These are phyloP conservation scores for Atractiella rhizophila DNA, from an alignment of 768 basidiomycete genomes.

Conservation along the genomic window DNA sequence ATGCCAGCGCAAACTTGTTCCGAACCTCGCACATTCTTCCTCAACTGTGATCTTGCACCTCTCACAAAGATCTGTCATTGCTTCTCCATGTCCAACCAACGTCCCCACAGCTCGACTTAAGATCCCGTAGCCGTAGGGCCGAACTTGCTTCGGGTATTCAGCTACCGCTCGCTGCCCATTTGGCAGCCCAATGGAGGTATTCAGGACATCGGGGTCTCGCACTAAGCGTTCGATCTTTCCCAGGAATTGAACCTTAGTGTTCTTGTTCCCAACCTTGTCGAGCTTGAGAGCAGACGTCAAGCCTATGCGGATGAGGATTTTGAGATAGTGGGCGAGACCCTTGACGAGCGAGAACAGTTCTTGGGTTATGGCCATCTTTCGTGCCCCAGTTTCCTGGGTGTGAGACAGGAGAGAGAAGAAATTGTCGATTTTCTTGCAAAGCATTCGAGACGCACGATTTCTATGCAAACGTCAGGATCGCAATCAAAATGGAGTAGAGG, in stretches of 20 bases:
- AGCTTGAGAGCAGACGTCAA: constrained; percentile 84
- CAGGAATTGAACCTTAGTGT: constrained; percentile 69
- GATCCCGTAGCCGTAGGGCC: constrained; percentile 18
- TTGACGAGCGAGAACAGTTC: constrained; percentile 91
- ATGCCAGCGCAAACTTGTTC: constrained; percentile 95
- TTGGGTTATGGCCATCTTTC: constrained; percentile 86
- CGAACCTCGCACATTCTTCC: constrained; percentile 83
- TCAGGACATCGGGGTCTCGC: constrained; percentile 25
- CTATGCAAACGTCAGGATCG: constrained; percentile 5
- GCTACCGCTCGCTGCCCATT: not conserved
- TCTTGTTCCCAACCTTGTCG: constrained; percentile 53
- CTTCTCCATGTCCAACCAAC: constrained; percentile 22
- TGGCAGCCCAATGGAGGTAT: constrained; percentile 5
- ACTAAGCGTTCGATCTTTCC: constrained; percentile 80
- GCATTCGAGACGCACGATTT: constrained; percentile 93
- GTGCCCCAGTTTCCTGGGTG: constrained; percentile 72
- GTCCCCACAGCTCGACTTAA: constrained; percentile 13
- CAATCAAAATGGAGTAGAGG: no score
- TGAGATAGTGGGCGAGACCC: constrained; percentile 95
- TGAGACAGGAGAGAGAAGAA: constrained; percentile 91
- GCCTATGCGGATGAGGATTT: constrained; percentile 94
- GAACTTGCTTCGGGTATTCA: no score
- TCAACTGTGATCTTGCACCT: constrained; percentile 75
- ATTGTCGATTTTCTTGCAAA: constrained; percentile 96
- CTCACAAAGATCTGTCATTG: constrained; percentile 63